Conservation (phyloP, 2,329 filamentous ascomycete genomes). For the Claviceps arundinis region DNA sequence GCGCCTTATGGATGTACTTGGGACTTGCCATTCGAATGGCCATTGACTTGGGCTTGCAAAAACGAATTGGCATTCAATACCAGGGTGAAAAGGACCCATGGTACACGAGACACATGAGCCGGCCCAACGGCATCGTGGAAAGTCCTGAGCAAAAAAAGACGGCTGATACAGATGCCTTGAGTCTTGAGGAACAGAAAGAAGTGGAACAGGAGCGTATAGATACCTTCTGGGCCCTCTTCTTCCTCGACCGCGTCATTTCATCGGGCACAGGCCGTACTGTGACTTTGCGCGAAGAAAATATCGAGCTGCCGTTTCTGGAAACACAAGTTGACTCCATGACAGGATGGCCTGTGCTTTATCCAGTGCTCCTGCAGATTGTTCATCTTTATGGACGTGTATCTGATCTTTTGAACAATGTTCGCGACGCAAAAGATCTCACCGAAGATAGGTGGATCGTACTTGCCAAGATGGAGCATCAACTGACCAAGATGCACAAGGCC, state of each 20-base stretch:
- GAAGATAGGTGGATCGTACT: constrained; percentile 59
- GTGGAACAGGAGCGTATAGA: constrained; percentile 73
- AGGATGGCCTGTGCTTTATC: constrained; percentile 66
- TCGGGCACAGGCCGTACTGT: constrained; percentile 76
- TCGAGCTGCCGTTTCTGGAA: constrained; percentile 59
- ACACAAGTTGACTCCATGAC: constrained; percentile 38
- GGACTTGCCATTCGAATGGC: constrained; percentile 78
- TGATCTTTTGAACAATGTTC: constrained; percentile 72
- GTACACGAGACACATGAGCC: constrained; percentile 32
- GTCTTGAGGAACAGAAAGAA: constrained; percentile 42
- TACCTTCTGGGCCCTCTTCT: constrained; percentile 83
- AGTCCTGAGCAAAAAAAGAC: constrained; percentile 28
- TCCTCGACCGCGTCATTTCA: constrained; percentile 76
- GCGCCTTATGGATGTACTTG: constrained; percentile 86
- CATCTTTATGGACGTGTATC: constrained; percentile 76
- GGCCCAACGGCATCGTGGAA: constrained; percentile 19
- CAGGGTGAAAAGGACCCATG: constrained; percentile 40
- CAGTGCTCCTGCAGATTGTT: constrained; percentile 69
- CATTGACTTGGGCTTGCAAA: constrained; percentile 68
- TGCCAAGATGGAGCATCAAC: constrained; percentile 64
- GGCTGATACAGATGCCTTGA: constrained; percentile 26
- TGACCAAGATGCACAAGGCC: constrained; percentile 59
- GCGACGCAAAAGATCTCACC: constrained; percentile 59
- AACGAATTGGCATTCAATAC: constrained; percentile 58
- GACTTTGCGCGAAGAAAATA: constrained; percentile 72